phyloP scores from a whole-genome alignment of 2,329 filamentous ascomycete species.

The Scedosporium dehoogii region DNA sequence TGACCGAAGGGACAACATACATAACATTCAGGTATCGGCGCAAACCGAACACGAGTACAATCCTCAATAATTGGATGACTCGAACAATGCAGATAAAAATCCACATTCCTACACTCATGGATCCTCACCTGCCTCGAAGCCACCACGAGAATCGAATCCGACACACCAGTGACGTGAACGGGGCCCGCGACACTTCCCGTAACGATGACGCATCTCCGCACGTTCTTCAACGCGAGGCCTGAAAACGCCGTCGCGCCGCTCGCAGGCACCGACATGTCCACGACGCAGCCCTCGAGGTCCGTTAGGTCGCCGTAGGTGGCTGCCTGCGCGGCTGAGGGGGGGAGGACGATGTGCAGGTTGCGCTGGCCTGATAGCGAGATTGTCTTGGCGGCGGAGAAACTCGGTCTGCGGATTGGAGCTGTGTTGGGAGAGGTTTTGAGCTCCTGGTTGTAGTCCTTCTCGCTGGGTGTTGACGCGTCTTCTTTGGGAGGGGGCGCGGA shows the following conservation, averaged over 20 bases:
- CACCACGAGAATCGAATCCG: conserved; percentile 66
- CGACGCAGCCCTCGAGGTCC: conserved; percentile 58
- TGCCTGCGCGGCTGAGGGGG: conserved; percentile 57
- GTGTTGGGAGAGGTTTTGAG: conserved; percentile 27
- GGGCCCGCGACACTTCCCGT: conserved; percentile 71
- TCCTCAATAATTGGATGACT: conserved; percentile 93
- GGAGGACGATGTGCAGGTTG: conserved; percentile 67
- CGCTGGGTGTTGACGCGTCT: background rate
- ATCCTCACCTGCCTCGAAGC: conserved; percentile 82
- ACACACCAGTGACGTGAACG: conserved; percentile 69
- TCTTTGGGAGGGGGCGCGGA: conserved; percentile 3
- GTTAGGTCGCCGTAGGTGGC: conserved; percentile 66
- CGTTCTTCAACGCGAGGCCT: conserved; percentile 55
- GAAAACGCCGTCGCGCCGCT: conserved; percentile 53
- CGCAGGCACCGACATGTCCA: conserved; percentile 68
- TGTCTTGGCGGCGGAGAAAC: conserved; percentile 51
- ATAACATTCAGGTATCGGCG: conserved; percentile 59
- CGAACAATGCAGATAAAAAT: conserved; percentile 71
- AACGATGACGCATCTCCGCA: conserved; percentile 62
- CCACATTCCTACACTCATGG: conserved; percentile 73
- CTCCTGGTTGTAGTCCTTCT: conserved; percentile 47
- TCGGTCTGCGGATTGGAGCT: conserved; percentile 44
- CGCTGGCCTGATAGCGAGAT: conserved; percentile 58
- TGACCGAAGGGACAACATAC: conserved; percentile 36
- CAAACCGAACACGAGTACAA: conserved; percentile 69